Base-by-base conservation (phyloP, 2,329 filamentous ascomycete species). In the Clarireedia hainanense region DNA sequence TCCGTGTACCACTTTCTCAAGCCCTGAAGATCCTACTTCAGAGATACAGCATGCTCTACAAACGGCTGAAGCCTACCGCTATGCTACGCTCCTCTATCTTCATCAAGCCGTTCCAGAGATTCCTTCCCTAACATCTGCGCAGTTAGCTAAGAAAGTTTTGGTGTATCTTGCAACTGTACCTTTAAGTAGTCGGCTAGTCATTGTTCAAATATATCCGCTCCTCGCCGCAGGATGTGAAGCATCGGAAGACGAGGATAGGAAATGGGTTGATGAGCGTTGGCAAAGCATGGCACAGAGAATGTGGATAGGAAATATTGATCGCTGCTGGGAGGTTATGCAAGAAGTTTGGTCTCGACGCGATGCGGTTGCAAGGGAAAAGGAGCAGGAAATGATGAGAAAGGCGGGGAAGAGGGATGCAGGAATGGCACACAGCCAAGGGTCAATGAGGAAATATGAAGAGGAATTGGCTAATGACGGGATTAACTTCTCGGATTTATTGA, bases 121-220 rank as follows among this genome's bases (percentile, higher is more conserved):
- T 20, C 82, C 83, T 2, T 85, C 79, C 2, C 73, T 78, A 43
- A 73, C 78, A 2, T 76, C 81, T 0, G 74, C 76, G 6, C 75
- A 79, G 26, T 72, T 88, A 7, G 83, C 85, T 0, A 80, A 84
- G 63, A 79, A 80, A 47, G 80, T 84, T 1, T 69, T 88, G 51
- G 74, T 78, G 23, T 76, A 80, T 50, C 71, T 89, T 2, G 83
- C 83, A 3, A 84, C 80, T 0, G 81, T 88, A 0, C 82, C 84
- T 1, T 70, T 80, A 2, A 77, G 74, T 10, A 85, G 81, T 37
- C 77, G 84, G 7, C 78, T 83, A 0, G 79, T 83, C 17, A 85
- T 88, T 47, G 78, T 88, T 2, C 85, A 88, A 40, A 85, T 88
- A 57, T 88, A 83, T 61, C 85, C 85, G 1, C 75, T 89, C 1